These are phyloP conservation scores for Pelargonium citronellum DNA, from an alignment of 441 rosid species.

Conservation along the genomic window DNA sequence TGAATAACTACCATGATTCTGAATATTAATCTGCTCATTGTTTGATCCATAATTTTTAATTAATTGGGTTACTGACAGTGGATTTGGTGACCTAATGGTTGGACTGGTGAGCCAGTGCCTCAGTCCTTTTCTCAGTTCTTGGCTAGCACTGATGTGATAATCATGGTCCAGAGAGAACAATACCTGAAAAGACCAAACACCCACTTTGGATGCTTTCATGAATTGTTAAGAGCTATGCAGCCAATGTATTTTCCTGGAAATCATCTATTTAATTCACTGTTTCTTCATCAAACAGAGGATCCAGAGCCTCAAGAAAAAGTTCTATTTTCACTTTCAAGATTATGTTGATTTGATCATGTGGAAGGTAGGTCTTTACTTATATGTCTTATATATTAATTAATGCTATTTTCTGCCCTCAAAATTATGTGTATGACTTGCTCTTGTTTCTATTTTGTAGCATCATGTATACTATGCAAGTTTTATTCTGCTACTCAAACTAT, in stretches of 20 bases:
- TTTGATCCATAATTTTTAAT: background rate
- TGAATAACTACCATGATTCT: background rate
- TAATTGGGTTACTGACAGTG: background rate
- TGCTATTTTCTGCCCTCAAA: conserved; percentile 5
- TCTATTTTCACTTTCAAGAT: conserved; percentile 89
- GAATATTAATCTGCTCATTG: background rate
- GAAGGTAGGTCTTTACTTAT: conserved; percentile 51
- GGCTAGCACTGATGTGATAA: background rate
- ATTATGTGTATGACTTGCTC: background rate
- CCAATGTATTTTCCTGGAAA: conserved; percentile 11
- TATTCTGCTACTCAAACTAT: background rate
- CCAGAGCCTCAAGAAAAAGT: conserved; percentile 82
- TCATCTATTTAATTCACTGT: conserved; percentile 19
- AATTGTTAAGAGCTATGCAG: conserved; percentile 12
- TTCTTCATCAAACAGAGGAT: conserved; percentile 46
- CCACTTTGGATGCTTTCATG: background rate
- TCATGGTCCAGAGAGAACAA: background rate
- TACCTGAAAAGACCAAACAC: background rate
- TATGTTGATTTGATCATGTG: conserved; percentile 85
- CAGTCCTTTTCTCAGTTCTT: background rate
- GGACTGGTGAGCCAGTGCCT: too few species aligned
- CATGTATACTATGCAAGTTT: conserved; percentile 10
- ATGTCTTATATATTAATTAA: background rate
- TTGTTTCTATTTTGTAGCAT: background rate
- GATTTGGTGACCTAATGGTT: background rate